Evolutionary conservation across 2,329 filamentous ascomycete species (phyloP), one percentile per base, ranked within the genome.

Genomic region (Daldinia sp.): DNA sequence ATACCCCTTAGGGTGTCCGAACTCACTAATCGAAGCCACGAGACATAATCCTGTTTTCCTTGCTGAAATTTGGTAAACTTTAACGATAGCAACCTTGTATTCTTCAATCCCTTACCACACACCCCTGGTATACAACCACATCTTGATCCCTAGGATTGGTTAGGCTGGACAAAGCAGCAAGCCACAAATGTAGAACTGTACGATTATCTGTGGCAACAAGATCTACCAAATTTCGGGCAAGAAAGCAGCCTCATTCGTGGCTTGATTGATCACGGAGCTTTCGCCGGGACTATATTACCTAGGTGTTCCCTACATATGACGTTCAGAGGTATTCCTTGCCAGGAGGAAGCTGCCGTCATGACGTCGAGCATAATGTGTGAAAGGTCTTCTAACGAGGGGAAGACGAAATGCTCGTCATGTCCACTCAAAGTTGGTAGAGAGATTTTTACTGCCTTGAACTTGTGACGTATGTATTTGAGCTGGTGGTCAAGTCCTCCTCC

Each of bases 381-480:
- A 68, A 62, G 54, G 59, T 49, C 58, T 57, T 27, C 17, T 15
- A 49, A 37, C 53, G 64, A 35, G 65, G 56, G 19, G 48, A 55
- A 58, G 4, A 49, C 29, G 19, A 51, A 21, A 43, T 45, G 10
- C 25, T 5, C 10, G 39, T 19, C n/a, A 34, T 48, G 6, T 55
- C 53, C 54, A 29, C 37, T 45, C 11, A 34, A 43, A 29, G 43
- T 21, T 17, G 41, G 30, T n/a, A 34, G 32, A 8, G 13, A 30
- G 17, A 27, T 48, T 29, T 7, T 23, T 9, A 30, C n/a, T 6
- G 6, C 11, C 15, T 13, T 4, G 11, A 55, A 32, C 23, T 37
- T 50, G 69, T 74, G 72, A 74, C 72, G 72, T 74, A 74, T 67
- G 63, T 63, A 51, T 32, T 15, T 54, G 13, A 6, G 29, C 32